Percentiles rank a stretch among this genome's conserved stretches.
These are phyloP conservation scores for Solanum piurae DNA, from an alignment of 257 asterid species.

Conservation along the genomic window DNA sequence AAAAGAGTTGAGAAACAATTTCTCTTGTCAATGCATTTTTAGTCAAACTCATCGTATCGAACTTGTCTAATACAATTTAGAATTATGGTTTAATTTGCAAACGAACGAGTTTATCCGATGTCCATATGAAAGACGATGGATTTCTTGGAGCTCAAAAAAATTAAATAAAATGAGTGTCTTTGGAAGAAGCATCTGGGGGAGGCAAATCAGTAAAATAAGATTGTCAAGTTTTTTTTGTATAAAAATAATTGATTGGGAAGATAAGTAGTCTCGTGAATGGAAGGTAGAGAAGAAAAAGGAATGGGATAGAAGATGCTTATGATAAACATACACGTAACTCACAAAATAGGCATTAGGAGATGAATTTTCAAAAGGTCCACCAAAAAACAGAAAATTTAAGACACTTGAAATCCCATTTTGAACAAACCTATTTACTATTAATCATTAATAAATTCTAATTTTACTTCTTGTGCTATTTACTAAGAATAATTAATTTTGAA, in stretches of 20 bases:
- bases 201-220: not conserved
- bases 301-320: not conserved
- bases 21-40: no score
- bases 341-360: not conserved
- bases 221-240: not conserved
- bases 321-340: not conserved
- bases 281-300: not conserved
- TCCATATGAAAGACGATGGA: no score
- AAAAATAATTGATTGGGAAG: not conserved
- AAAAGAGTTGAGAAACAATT: no score
- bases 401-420: not conserved
- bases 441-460: no score
- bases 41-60: rapidly evolving
- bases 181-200: not conserved
- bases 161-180: not conserved
- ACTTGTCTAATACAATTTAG: no score
- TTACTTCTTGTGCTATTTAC: no score
- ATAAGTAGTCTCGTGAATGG: not conserved
- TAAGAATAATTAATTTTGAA: no score
- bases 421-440: not conserved
- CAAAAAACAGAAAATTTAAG: not conserved
- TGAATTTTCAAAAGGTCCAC: not conserved
- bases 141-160: not conserved
- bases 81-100: no score
- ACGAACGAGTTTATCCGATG: not conserved